Evolutionary conservation across 306 rosid species (phyloP).

Genomic region (Ormosia emarginata): DNA sequence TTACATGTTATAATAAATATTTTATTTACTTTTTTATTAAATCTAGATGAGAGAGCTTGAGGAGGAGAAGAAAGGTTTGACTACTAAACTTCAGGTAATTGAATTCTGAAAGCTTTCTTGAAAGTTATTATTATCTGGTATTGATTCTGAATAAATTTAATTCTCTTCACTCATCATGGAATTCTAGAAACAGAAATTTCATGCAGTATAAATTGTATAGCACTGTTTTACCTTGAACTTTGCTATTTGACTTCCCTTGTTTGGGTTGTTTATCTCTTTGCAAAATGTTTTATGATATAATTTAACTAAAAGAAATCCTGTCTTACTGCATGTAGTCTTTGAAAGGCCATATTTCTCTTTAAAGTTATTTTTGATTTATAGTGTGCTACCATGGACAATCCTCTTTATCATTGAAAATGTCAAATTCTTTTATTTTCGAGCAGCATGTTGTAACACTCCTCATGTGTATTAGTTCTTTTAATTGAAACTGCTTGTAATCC

Average conservation of each 20-base stretch:
- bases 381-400: not conserved
- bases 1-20: constrained; percentile 12
- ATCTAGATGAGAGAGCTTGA: constrained; percentile 97
- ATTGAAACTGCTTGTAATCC: not conserved
- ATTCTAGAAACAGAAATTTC: not conserved
- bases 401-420: not conserved
- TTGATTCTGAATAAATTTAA: not conserved
- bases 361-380: not conserved
- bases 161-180: not conserved
- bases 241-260: not conserved
- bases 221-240: not conserved
- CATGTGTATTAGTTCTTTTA: not conserved
- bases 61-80: constrained; percentile 98
- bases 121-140: constrained; percentile 1
- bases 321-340: not conserved
- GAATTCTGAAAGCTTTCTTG: constrained; percentile 11
- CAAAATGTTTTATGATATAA: not conserved
- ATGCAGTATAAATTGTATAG: not conserved
- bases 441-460: not conserved
- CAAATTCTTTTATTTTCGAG: not conserved
- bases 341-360: not conserved
- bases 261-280: not conserved
- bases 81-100: constrained; percentile 89
- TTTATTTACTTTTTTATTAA: constrained; percentile 45
- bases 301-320: not conserved